A percentile compares a stretch with the other conserved stretches of the same genome.
These are phyloP conservation scores for Monsonia emarginata DNA, from an alignment of 441 rosid genomes.

Conservation along the genomic window DNA sequence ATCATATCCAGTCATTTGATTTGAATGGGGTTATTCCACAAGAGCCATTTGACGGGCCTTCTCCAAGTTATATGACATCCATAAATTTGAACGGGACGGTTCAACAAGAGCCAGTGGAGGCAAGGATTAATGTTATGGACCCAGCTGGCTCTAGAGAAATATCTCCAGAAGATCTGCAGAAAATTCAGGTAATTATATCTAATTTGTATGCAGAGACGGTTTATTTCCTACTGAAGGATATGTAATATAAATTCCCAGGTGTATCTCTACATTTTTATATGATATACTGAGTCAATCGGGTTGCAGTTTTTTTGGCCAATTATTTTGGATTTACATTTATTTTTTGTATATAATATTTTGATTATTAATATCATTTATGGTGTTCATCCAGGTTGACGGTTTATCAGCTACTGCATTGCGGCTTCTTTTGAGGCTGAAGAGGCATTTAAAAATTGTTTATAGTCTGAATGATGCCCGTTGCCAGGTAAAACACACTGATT, in stretches of 20 bases:
- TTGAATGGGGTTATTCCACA: constrained; percentile 44
- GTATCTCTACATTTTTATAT: too few relatives aligned
- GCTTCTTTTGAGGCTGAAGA: constrained; percentile 86
- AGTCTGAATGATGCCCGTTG: constrained; percentile 88
- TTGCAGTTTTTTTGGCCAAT: not conserved
- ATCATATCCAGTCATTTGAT: constrained; percentile 37
- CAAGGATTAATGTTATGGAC: constrained; percentile 26
- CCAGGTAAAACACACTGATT: constrained; percentile 42
- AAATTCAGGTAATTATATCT: constrained; percentile 53
- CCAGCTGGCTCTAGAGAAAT: constrained; percentile 34
- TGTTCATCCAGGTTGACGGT: constrained; percentile 51
- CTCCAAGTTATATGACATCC: constrained; percentile 22
- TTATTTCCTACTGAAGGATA: too few relatives aligned
- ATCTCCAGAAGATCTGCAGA: constrained; percentile 58
- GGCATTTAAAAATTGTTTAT: constrained; percentile 75
- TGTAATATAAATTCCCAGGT: too few relatives aligned
- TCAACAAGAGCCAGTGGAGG: constrained; percentile 39
- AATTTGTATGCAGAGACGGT: too few relatives aligned
- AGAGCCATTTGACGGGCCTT: constrained; percentile 31
- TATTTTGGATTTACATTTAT: not conserved
- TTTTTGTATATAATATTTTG: not conserved
- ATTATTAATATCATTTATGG: constrained; percentile 2
- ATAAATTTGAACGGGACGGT: constrained; percentile 64
- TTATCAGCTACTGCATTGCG: constrained; percentile 71
- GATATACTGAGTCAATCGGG: too few relatives aligned